Conservation (phyloP, 2,329 filamentous ascomycete genomes). For the Pseudogymnoascus sp. region DNA sequence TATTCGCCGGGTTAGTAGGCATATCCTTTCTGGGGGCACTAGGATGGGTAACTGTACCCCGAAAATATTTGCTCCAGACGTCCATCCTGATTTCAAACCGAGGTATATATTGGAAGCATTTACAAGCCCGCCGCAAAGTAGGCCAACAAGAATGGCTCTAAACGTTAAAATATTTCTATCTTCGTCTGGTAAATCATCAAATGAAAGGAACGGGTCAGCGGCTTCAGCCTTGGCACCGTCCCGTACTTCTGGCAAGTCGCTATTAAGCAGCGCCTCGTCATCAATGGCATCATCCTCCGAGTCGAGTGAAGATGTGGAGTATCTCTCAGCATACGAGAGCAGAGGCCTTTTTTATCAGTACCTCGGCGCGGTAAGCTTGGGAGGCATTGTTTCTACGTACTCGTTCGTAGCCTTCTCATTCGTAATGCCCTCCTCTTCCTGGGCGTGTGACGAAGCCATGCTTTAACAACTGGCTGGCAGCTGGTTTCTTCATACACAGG, state of each 20-base stretch:
- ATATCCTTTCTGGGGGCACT: not conserved
- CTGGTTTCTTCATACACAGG: not conserved
- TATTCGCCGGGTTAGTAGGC: not conserved
- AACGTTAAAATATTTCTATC: slow-evolving; percentile 1
- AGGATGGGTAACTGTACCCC: not conserved
- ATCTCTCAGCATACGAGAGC: not conserved
- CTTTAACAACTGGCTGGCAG: not conserved
- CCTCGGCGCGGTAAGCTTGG: not conserved
- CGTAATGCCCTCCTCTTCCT: not conserved
- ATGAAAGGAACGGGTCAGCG: not conserved
- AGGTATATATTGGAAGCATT: slow-evolving; percentile 4
- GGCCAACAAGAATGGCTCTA: not conserved
- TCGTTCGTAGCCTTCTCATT: slow-evolving; percentile 4
- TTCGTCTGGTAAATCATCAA: slow-evolving; percentile 4
- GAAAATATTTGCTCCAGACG: not conserved
- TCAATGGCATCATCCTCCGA: not conserved
- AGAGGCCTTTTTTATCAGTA: not conserved
- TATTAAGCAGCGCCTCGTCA: not conserved
- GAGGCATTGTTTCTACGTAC: not conserved
- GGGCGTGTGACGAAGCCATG: not conserved
- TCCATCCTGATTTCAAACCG: slow-evolving; percentile 1
- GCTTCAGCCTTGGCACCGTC: not conserved
- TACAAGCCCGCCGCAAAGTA: slow-evolving; percentile 1
- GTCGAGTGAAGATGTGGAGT: not conserved
- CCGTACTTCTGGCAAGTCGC: not conserved